phyloP scores from a whole-genome alignment of 805 yeast genomes.

The Teunomyces aglyptinius region DNA sequence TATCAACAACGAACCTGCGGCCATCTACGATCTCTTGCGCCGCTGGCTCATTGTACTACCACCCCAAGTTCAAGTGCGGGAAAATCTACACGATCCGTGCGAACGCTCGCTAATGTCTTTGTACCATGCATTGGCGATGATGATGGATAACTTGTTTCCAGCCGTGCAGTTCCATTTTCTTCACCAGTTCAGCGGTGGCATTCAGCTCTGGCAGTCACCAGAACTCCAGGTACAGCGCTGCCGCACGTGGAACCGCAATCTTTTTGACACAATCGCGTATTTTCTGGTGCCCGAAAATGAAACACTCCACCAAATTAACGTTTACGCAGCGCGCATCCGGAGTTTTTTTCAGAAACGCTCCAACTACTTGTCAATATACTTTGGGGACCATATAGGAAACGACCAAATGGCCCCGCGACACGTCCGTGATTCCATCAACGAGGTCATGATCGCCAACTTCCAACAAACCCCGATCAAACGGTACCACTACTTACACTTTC shows the following conservation, averaged over 20 bases:
- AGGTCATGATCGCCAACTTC: slow-evolving; percentile 21
- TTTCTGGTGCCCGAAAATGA: neutral
- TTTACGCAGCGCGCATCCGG: slow-evolving; percentile 16
- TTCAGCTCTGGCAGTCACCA: slow-evolving; percentile 7
- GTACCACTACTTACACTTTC: slow-evolving; percentile 21
- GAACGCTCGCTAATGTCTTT: slow-evolving; percentile 13
- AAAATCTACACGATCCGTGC: slow-evolving; percentile 10
- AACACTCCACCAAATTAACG: slow-evolving; percentile 6
- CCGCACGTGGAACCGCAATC: neutral
- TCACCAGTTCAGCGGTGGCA: slow-evolving; percentile 22
- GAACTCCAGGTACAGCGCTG: neutral
- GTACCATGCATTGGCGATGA: slow-evolving; percentile 13
- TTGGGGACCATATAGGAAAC: slow-evolving; percentile 15
- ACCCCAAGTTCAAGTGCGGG: slow-evolving; percentile 13
- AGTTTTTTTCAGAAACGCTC: slow-evolving; percentile 21
- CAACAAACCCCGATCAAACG: slow-evolving; percentile 10
- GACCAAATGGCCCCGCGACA: slow-evolving; percentile 8
- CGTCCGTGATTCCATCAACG: slow-evolving; percentile 15
- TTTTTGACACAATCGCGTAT: neutral
- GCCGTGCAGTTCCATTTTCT: slow-evolving; percentile 18
- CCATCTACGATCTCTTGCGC: slow-evolving; percentile 18
- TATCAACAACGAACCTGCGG: slow-evolving; percentile 6
- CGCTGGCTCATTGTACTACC: slow-evolving; percentile 23
- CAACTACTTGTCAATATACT: slow-evolving; percentile 15
- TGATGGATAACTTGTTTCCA: slow-evolving; percentile 23